Base-by-base conservation (phyloP, 148 eudicot genomes). In the Rhododendron molle region DNA sequence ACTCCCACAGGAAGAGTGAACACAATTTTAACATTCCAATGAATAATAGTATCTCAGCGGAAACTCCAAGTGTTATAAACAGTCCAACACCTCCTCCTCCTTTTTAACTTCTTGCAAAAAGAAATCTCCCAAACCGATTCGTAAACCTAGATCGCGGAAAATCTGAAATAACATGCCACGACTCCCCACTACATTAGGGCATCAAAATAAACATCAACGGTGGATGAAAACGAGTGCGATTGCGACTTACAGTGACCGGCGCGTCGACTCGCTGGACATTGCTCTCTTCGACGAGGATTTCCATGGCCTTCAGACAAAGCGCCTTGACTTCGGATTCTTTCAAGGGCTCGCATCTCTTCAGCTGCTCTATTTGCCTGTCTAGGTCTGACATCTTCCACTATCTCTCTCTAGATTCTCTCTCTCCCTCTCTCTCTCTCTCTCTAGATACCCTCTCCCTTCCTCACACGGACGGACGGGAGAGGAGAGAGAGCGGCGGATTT, bases 241-340 rank as follows among this genome's bases (percentile, higher is more conserved):
- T 77, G 14, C 5, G 79, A 54, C 95, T 79, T 81, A 95, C 98
- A 84, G 99, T 96, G 74, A 96, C 98, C 13, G 99, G 98, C 21
- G 99, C 94, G 88, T 96, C 96, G 83, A 96, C 99, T 62, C 96
- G 89, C 87, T 94, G 98, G 85, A 95, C 97, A 87, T 95, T 96
- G 86, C 97, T 91, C 89, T 96, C 99, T 87, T 96, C 97, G 43
- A 92, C 95, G 72, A 96, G 90, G 79, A 96, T 94, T 85, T 96
- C 98, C 92, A 95, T 95, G 73, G 99, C 99, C 88, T 95, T 96
- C 49, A 93, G 92, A 54, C 98, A 95, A 2, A 96, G 94, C 26
- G 95, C 91, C 85, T 96, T 95, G 8, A 95, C 97, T 89, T 96
- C 96, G 0, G 95, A 90, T 84, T 96, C 99, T 73, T 89, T 92